These are phyloP conservation scores for Lojkania enalia DNA, from an alignment of 2,329 filamentous ascomycete genomes.

Conservation along the genomic window DNA sequence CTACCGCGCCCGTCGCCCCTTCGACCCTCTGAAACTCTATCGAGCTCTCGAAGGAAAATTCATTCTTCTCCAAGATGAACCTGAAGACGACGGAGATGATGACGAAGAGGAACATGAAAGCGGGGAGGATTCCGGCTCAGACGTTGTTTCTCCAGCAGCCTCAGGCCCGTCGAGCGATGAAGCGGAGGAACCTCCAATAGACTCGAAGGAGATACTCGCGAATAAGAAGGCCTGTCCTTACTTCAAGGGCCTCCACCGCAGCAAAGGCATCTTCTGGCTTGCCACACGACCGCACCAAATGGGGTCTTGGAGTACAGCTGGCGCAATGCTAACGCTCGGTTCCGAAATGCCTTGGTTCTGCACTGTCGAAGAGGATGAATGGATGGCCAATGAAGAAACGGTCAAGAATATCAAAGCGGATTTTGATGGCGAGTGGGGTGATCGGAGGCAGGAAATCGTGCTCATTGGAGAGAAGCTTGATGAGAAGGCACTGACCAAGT, in stretches of 20 bases:
- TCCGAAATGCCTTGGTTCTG: constrained; percentile 64
- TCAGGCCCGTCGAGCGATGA: constrained; percentile 29
- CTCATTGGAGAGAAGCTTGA: constrained; percentile 72
- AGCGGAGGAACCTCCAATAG: constrained; percentile 34
- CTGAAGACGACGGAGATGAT: constrained; percentile 38
- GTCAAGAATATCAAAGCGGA: constrained; percentile 54
- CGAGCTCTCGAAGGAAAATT: constrained; percentile 49
- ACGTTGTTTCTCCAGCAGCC: constrained; percentile 3
- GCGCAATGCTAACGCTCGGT: constrained; percentile 64
- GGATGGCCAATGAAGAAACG: constrained; percentile 55
- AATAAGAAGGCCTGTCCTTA: constrained; percentile 60
- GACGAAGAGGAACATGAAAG: constrained; percentile 28
- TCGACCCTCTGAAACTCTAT: constrained; percentile 48
- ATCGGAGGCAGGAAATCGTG: constrained; percentile 71
- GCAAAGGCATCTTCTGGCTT: constrained; percentile 65
- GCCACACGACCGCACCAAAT: constrained; percentile 60
- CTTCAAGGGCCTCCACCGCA: constrained; percentile 62
- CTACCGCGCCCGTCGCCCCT: constrained; percentile 59
- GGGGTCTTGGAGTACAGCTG: constrained; percentile 67
- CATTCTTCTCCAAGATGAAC: constrained; percentile 47
- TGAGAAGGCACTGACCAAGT: constrained; percentile 52
- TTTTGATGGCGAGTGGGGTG: constrained; percentile 63
- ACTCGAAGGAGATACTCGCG: constrained; percentile 51
- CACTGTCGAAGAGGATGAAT: constrained; percentile 57
- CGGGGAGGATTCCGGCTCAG: constrained; percentile 13